These are phyloP conservation scores for Euclidium syriacum DNA, from an alignment of 345 rosid genomes.

Conservation along the genomic window DNA sequence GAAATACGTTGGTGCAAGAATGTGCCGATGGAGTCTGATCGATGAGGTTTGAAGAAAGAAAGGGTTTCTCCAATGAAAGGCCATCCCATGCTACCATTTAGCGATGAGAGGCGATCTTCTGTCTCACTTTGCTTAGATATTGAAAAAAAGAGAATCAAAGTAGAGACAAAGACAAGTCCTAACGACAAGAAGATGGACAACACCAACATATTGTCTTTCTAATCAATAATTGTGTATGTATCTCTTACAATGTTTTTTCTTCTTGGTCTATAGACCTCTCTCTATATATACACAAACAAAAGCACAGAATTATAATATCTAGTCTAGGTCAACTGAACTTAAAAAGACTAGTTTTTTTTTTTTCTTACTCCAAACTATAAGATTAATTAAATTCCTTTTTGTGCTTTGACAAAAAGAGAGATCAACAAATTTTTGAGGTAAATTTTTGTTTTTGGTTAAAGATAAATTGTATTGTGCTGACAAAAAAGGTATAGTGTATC, in stretches of 20 bases:
- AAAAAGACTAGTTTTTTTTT: too few relatives aligned
- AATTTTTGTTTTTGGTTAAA: background rate
- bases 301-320: background rate
- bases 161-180: constrained; percentile 17
- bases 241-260: background rate
- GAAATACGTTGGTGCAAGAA: constrained; percentile 65
- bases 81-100: constrained; percentile 73
- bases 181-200: constrained; percentile 13
- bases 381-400: background rate
- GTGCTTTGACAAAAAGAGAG: background rate
- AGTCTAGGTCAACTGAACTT: background rate
- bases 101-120: constrained; percentile 20
- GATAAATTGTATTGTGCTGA: background rate
- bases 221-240: background rate
- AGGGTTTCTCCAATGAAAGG: constrained; percentile 72
- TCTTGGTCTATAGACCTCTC: background rate
- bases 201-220: constrained; percentile 17
- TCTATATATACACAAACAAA: background rate
- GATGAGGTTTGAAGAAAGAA: constrained; percentile 72
- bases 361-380: background rate
- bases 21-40: constrained; percentile 53
- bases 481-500: background rate
- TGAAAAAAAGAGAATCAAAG: background rate
- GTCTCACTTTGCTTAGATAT: constrained; percentile 1
- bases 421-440: background rate